Evolutionary conservation across 2,329 filamentous ascomycete species (phyloP).

Genomic region (Alternaria hordeiaustralica): DNA sequence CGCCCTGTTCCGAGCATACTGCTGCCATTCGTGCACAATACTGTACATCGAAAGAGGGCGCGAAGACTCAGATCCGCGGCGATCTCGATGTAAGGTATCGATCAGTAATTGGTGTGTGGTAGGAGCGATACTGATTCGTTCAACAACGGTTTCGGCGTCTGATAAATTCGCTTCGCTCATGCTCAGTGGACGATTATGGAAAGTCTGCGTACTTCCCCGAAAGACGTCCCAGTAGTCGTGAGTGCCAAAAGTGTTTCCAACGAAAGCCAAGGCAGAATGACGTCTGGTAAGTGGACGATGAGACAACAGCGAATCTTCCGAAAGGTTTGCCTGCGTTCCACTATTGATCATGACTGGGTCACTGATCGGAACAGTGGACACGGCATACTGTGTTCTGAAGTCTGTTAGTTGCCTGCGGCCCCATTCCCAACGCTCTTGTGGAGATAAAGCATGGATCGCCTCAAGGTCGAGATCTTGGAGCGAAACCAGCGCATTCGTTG

Average conservation of each 20-base stretch:
- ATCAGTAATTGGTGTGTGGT: neutral
- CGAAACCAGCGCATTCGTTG: slow-evolving; percentile 10
- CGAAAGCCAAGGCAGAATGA: slow-evolving; percentile 3
- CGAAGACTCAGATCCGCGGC: slow-evolving; percentile 7
- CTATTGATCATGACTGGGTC: slow-evolving; percentile 10
- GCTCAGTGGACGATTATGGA: slow-evolving; percentile 3
- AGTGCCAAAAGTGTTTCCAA: slow-evolving; percentile 4
- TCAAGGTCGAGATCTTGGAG: slow-evolving; percentile 14
- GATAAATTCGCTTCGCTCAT: slow-evolving; percentile 17
- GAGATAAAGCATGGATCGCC: slow-evolving; percentile 14
- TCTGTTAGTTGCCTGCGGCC: slow-evolving; percentile 25
- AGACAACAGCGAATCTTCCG: neutral
- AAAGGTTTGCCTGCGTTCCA: slow-evolving; percentile 2
- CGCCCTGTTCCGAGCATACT: slow-evolving; percentile 2
- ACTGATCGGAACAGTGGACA: neutral
- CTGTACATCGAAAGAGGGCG: slow-evolving; percentile 11
- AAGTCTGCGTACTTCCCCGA: slow-evolving; percentile 3
- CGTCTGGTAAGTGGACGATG: neutral
- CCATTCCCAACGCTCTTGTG: slow-evolving; percentile 20
- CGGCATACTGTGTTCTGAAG: slow-evolving; percentile 13
- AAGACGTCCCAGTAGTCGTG: slow-evolving; percentile 3
- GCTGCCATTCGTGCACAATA: slow-evolving; percentile 8
- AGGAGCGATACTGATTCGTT: slow-evolving; percentile 5
- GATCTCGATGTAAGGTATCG: slow-evolving; percentile 6
- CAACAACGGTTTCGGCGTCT: slow-evolving; percentile 14